Evolutionary conservation across 208 protist genomes (phyloP), one percentile per base, ranked within the genome.

Genomic region (Tritrichomonas musculus): DNA sequence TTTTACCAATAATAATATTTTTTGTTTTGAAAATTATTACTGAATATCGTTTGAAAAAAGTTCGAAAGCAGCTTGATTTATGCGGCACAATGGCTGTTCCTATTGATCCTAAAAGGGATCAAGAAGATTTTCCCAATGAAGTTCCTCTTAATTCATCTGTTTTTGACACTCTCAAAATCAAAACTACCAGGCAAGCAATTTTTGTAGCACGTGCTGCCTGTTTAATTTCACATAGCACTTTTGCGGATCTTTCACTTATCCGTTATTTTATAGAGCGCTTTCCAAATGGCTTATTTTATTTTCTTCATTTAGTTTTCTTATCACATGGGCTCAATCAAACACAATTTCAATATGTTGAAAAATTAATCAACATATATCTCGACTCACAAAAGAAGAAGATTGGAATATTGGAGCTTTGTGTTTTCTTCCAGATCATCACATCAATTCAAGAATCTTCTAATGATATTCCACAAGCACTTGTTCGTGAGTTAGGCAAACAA

Each of bases 381-480:
- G 14, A 14, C 8, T 9, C 8, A 39, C 1, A 47, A 1, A 72
- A 20, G 27, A 8, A 8, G 5, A 72, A 11, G 5, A n/a, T 72
- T n/a, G n/a, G n/a, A n/a, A n/a, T n/a, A n/a, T 25, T 72, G 9
- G 17, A 72, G 30, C 3, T 25, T 33, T 20, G 22, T 33, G 27
- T 72, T n/a, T 33, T 72, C 8, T 72, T 72, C 64, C 64, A 72
- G 30, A 20, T 72, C 30, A 3, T 72, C 4, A 72, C 64, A 33
- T 72, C 64, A 72, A 72, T 72, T 33, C 64, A 72, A 72, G 64
- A 72, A n/a, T 72, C 64, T n/a, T 72, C 64, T n/a, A 72, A 72
- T 72, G 64, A 72, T 33, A n/a, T 72, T n/a, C 27, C 64, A 33
- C 27, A 20, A 33, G 8, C 8, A 8, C 13, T 72, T 8, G 13